Conservation (phyloP, 1,284 basidiomycete species). For the Cutaneotrichosporon sp. region DNA sequence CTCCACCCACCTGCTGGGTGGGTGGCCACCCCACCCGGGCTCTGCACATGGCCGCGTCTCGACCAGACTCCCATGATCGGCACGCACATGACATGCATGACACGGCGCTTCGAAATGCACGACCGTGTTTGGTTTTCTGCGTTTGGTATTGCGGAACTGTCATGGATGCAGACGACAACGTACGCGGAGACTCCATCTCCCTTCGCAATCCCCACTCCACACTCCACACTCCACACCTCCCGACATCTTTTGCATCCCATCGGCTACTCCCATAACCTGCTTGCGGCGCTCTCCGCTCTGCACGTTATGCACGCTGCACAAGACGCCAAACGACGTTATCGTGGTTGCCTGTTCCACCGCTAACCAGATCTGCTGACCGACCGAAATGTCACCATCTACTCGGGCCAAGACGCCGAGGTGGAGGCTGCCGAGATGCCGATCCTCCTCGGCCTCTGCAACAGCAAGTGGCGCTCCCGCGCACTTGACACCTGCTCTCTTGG, state of each 20-base stretch:
- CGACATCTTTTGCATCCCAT: too few species aligned
- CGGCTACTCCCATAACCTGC: too few species aligned
- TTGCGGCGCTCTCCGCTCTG: too few species aligned
- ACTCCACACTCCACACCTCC: too few species aligned
- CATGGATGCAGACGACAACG: too few species aligned
- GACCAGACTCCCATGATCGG: too few species aligned
- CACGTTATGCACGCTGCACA: too few species aligned
- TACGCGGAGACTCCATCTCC: too few species aligned
- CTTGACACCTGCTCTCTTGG: not conserved
- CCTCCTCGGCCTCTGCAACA: too few species aligned
- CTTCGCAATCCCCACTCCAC: not conserved
- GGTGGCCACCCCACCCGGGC: not conserved
- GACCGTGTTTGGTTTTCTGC: not conserved
- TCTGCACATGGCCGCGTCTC: not conserved
- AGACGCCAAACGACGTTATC: too few species aligned
- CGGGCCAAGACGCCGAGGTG: conserved; percentile 3
- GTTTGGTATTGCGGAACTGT: not conserved
- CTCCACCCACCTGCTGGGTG: not conserved
- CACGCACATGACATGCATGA: too few species aligned
- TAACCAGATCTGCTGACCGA: not conserved
- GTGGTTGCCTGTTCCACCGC: not conserved
- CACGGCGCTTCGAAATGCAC: not conserved
- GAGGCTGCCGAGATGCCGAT: conserved; percentile 5
- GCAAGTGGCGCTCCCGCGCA: too few species aligned
- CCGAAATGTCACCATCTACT: not conserved